A percentile compares a stretch with the other conserved stretches of the same genome.
Evolutionary conservation across 2,329 filamentous ascomycete species (phyloP).

Genomic region (Sphaerulina vaccinii): DNA sequence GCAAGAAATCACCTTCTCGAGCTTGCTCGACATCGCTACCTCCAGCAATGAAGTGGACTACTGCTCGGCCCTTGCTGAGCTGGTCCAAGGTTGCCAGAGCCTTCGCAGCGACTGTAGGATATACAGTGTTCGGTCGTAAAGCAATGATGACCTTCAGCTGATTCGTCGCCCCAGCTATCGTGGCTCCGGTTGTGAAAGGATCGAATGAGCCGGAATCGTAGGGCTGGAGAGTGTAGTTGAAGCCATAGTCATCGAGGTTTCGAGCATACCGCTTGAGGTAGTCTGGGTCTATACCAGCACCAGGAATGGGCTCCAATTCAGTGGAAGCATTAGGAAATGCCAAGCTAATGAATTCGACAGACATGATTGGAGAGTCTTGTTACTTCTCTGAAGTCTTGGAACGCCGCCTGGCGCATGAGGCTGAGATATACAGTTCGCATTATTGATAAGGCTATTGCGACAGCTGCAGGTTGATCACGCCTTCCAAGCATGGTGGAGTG

Average conservation of each 20-base stretch:
- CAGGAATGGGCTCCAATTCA: slow-evolving; percentile 55
- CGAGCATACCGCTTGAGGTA: slow-evolving; percentile 58
- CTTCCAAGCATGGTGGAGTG: slow-evolving; percentile 15
- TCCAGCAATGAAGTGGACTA: slow-evolving; percentile 64
- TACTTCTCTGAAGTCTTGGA: neutral
- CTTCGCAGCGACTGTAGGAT: slow-evolving; percentile 63
- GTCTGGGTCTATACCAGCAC: slow-evolving; percentile 54
- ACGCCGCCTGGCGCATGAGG: neutral
- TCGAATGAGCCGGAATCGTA: slow-evolving; percentile 58
- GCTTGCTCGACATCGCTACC: slow-evolving; percentile 62
- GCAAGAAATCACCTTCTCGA: slow-evolving; percentile 59
- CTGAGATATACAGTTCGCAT: slow-evolving; percentile 12
- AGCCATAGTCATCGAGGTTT: slow-evolving; percentile 59
- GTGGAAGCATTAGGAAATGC: slow-evolving; percentile 59
- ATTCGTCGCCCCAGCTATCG: slow-evolving; percentile 57
- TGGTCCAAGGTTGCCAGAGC: slow-evolving; percentile 62
- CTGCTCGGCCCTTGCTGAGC: slow-evolving; percentile 56
- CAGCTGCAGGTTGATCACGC: slow-evolving; percentile 21
- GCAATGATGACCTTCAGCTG: slow-evolving; percentile 62
- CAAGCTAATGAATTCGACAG: slow-evolving; percentile 57
- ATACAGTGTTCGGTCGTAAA: slow-evolving; percentile 60
- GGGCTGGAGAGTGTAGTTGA: slow-evolving; percentile 62
- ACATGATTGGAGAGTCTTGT: slow-evolving; percentile 21
- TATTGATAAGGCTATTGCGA: slow-evolving; percentile 15
- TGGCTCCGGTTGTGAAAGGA: slow-evolving; percentile 59